Evolutionary conservation across 163 green algal species (phyloP).

Genomic region (Volvox carteri): DNA sequence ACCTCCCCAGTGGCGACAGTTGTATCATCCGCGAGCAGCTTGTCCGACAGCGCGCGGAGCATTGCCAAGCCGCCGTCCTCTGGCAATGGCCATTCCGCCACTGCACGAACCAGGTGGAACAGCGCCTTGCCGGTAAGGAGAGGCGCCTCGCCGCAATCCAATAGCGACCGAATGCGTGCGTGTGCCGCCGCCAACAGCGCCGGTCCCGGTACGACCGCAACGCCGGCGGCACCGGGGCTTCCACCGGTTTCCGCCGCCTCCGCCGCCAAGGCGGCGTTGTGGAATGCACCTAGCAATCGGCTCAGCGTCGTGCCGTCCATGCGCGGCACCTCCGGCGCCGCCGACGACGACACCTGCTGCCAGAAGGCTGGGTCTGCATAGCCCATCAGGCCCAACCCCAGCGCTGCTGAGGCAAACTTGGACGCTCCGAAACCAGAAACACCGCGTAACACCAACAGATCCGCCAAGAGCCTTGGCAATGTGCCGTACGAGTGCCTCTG

Average conservation of each 20-base stretch:
- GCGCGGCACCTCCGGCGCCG: neutral
- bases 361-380: neutral
- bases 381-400: conserved; percentile 33
- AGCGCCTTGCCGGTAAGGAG: neutral
- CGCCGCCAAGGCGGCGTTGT: neutral
- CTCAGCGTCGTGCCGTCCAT: conserved; percentile 17
- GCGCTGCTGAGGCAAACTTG: conserved; percentile 1
- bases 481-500: conserved; percentile 8
- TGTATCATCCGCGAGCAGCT: neutral
- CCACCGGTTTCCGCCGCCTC: neutral
- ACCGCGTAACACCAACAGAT: conserved; percentile 37
- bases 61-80: neutral
- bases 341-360: neutral
- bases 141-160: neutral
- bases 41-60: neutral
- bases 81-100: conserved; percentile 7
- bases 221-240: neutral
- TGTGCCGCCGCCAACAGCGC: neutral
- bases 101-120: neutral
- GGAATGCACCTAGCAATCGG: conserved; percentile 1
- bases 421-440: neutral
- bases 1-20: neutral
- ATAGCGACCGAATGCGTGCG: neutral
- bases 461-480: conserved; percentile 34
- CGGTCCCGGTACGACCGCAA: neutral